phyloP scores from a whole-genome alignment of 768 basidiomycete genomes.

The Leccinum truebloodii region DNA sequence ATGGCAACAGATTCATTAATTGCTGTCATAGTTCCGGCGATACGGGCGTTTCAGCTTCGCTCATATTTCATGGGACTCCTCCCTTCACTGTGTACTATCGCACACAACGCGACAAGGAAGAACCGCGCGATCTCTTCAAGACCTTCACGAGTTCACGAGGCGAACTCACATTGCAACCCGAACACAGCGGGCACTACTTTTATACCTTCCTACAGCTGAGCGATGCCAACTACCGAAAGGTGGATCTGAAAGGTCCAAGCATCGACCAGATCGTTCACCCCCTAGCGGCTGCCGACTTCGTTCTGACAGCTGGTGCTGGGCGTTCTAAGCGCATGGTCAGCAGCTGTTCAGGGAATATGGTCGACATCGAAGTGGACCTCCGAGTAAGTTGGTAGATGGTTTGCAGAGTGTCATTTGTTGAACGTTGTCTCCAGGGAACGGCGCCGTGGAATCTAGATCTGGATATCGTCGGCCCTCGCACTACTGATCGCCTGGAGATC shows the following conservation, averaged over 20 bases:
- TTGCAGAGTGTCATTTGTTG: not conserved
- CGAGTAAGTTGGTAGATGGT: conserved; percentile 47
- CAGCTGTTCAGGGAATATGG: conserved; percentile 76
- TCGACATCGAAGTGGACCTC: conserved; percentile 80
- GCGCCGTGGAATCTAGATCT: conserved; percentile 89
- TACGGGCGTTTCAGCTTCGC: conserved; percentile 84
- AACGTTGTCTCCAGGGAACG: conserved; percentile 58
- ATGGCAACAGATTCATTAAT: conserved; percentile 9
- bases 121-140: conserved; percentile 57
- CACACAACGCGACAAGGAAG: conserved; percentile 68
- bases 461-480: conserved; percentile 74
- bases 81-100: conserved; percentile 86
- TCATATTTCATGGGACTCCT: conserved; percentile 84
- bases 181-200: conserved; percentile 84
- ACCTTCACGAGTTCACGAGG: conserved; percentile 71
- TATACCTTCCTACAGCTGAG: conserved; percentile 80
- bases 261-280: conserved; percentile 92
- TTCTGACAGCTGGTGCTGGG: conserved; percentile 38
- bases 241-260: conserved; percentile 70
- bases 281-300: conserved; percentile 76
- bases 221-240: conserved; percentile 80
- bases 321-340: conserved; percentile 58
- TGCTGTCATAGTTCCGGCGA: conserved; percentile 70
- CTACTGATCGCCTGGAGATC: conserved; percentile 59
- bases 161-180: conserved; percentile 82